Percentiles rank a stretch among this genome's conserved stretches.
These are phyloP conservation scores for Umbelopsis sp. DNA, from an alignment of 371 early-diverging fungal genomes.

Conservation along the genomic window DNA sequence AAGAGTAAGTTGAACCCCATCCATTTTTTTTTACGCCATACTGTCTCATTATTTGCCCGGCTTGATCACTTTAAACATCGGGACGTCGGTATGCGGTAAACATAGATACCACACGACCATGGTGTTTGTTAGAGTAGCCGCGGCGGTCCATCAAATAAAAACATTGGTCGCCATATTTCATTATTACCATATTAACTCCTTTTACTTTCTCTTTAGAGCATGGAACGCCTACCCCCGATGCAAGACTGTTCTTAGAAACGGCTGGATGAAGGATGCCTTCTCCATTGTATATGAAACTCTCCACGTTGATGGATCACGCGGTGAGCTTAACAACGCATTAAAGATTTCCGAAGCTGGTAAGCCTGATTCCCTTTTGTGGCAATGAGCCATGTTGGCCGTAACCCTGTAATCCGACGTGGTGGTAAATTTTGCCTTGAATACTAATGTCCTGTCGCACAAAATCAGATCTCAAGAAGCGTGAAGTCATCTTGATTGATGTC, in stretches of 20 bases:
- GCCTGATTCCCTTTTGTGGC: constrained; percentile 6
- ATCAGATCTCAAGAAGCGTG: constrained; percentile 57
- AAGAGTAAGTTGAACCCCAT: constrained; percentile 36
- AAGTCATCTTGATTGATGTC: constrained; percentile 65
- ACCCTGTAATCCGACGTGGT: constrained; percentile 2
- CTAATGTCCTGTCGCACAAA: not conserved
- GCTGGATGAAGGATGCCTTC: constrained; percentile 66
- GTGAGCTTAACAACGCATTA: constrained; percentile 65
- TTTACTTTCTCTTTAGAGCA: constrained; percentile 41
- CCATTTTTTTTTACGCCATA: not conserved
- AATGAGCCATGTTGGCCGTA: constrained; percentile 16
- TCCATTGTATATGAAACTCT: constrained; percentile 66
- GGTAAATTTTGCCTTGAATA: not conserved
- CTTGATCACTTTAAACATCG: not conserved
- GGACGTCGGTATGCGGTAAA: constrained; percentile 1
- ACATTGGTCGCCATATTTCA: no score
- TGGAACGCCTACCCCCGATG: constrained; percentile 88
- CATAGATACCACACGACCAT: not conserved
- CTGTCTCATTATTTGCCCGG: not conserved
- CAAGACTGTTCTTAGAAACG: constrained; percentile 62
- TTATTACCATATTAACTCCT: not conserved
- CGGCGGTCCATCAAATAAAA: no score
- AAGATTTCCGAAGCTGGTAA: constrained; percentile 37
- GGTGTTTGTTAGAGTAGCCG: not conserved
- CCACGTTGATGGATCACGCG: constrained; percentile 64